Percentiles rank a stretch among this genome's conserved stretches.
phyloP scores from a whole-genome alignment of 306 rosid genomes.

The Abrus pulchellus region DNA sequence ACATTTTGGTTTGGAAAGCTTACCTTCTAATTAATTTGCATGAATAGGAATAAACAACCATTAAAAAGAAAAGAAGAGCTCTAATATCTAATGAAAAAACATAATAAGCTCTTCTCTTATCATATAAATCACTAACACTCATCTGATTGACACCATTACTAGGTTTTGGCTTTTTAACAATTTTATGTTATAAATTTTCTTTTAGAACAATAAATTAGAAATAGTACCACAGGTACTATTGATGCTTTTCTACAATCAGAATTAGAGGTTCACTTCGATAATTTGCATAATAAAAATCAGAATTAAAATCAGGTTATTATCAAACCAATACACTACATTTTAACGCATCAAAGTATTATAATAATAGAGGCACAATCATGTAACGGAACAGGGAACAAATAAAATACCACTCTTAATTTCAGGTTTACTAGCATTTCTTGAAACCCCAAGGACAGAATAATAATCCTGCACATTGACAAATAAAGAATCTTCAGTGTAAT shows the following conservation, averaged over 20 bases:
- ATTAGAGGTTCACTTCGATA: too few species aligned
- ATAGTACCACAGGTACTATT: too few species aligned
- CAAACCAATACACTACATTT: background rate
- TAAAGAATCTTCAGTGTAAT: slow-evolving; percentile 32
- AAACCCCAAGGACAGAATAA: slow-evolving; percentile 90
- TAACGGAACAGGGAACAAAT: slow-evolving; percentile 12
- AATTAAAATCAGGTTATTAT: background rate
- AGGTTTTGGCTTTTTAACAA: slow-evolving; percentile 1
- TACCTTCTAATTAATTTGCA: background rate
- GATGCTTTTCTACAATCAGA: too few species aligned
- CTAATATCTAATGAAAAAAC: background rate
- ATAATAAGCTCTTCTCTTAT: background rate
- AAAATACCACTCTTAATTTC: slow-evolving; percentile 88
- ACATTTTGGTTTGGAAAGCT: slow-evolving; percentile 17
- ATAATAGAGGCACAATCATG: slow-evolving; percentile 19
- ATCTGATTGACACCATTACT: slow-evolving; percentile 21
- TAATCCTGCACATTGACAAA: slow-evolving; percentile 70
- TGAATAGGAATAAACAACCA: background rate
- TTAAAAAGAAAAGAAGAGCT: background rate
- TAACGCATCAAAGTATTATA: slow-evolving; percentile 19
- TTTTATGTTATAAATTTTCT: slow-evolving; percentile 29
- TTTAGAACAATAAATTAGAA: background rate
- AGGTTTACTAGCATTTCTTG: slow-evolving; percentile 84
- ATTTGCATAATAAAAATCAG: too few species aligned
- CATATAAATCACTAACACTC: background rate